phyloP scores from a whole-genome alignment of 2,329 filamentous ascomycete genomes.

The Trichoderma sp. region DNA sequence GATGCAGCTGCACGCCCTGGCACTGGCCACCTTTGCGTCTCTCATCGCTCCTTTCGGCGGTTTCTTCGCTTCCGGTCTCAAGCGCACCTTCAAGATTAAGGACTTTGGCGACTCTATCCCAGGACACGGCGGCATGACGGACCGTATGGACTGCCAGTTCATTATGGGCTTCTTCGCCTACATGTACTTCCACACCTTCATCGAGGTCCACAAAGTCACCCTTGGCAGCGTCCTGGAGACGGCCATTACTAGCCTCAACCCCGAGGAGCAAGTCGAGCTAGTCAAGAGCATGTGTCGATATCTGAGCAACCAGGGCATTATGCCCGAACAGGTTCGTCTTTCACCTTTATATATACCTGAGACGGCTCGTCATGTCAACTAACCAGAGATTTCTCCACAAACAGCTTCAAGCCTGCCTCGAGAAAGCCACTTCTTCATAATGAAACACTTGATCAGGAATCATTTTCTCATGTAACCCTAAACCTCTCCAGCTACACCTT shows the following conservation, averaged over 20 bases:
- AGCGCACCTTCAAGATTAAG: slow-evolving; percentile 99
- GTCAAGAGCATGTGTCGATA: slow-evolving; percentile 64
- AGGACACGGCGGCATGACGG: slow-evolving; percentile 95
- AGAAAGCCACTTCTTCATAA: slow-evolving; percentile 25
- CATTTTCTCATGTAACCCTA: slow-evolving; percentile 6
- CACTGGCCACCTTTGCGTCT: slow-evolving; percentile 90
- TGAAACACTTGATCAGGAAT: slow-evolving; percentile 1
- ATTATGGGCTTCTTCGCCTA: slow-evolving; percentile 99
- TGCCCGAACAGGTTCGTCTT: slow-evolving; percentile 34
- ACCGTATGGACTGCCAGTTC: slow-evolving; percentile 99
- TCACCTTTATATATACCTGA: not conserved
- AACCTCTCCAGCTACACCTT: not conserved
- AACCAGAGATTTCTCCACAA: not conserved
- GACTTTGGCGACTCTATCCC: slow-evolving; percentile 98
- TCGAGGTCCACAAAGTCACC: slow-evolving; percentile 80
- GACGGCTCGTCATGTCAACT: not conserved
- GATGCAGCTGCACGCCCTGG: slow-evolving; percentile 89
- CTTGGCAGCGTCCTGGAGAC: slow-evolving; percentile 87
- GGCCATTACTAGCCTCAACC: slow-evolving; percentile 82
- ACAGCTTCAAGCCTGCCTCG: slow-evolving; percentile 30
- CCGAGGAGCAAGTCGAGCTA: slow-evolving; percentile 86
- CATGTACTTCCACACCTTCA: slow-evolving; percentile 98
- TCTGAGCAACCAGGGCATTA: slow-evolving; percentile 60
- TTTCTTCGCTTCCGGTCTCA: slow-evolving; percentile 96
- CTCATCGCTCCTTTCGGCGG: slow-evolving; percentile 96